Evolutionary conservation across 106 monocot species (phyloP).

Genomic region (Phalaenopsis equestris): DNA sequence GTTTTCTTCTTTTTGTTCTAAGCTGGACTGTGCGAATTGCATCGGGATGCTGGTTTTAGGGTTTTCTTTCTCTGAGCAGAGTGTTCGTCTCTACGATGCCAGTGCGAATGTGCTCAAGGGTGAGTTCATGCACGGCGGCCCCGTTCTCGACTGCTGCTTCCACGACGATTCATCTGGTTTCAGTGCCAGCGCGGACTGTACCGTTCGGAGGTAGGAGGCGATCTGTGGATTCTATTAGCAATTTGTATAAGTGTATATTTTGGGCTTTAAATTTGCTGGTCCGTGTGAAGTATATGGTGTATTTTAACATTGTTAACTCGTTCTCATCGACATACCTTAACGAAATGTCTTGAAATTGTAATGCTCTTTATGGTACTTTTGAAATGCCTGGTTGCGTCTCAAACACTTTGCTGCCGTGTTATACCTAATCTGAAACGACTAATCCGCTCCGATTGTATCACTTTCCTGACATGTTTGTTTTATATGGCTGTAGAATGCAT

Average conservation of each 20-base stretch:
- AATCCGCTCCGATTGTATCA: neutral
- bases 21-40: neutral
- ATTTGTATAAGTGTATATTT: neutral
- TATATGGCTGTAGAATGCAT: neutral
- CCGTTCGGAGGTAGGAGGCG: slow-evolving; percentile 64
- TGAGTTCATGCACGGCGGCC: slow-evolving; percentile 73
- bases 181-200: slow-evolving; percentile 65
- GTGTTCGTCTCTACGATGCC: slow-evolving; percentile 86
- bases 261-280: neutral
- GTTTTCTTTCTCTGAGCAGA: slow-evolving; percentile 30
- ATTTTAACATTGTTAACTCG: neutral
- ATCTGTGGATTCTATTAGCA: neutral
- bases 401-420: neutral
- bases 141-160: slow-evolving; percentile 97
- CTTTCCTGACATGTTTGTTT: neutral
- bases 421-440: neutral
- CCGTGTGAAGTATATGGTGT: neutral
- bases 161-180: slow-evolving; percentile 97
- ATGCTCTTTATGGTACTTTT: neutral
- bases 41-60: slow-evolving; percentile 5
- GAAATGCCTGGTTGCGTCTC: neutral
- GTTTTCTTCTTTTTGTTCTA: neutral
- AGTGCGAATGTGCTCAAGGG: slow-evolving; percentile 58
- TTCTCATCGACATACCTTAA: neutral
- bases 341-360: neutral